Evolutionary conservation across 2,329 filamentous ascomycete species (phyloP).

Genomic region (Sclerotinia nivalis): DNA sequence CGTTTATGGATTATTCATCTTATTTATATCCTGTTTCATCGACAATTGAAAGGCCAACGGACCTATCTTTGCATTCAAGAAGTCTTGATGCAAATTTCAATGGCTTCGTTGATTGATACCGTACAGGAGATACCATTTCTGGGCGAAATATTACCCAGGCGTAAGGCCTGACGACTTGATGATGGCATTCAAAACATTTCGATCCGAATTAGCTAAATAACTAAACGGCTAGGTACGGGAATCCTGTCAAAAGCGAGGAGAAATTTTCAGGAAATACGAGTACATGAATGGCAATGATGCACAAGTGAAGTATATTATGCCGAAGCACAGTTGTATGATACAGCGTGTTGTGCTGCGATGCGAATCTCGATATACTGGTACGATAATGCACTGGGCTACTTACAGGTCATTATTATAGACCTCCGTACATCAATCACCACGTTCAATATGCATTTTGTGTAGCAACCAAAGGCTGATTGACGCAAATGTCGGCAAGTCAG

Average conservation of each 20-base stretch:
- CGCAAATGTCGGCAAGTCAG: slow-evolving; percentile 11
- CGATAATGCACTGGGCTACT: slow-evolving; percentile 19
- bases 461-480: slow-evolving; percentile 1
- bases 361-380: slow-evolving; percentile 14
- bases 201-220: not conserved
- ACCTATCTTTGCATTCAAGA: not conserved
- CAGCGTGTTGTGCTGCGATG: not conserved
- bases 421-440: slow-evolving; percentile 9
- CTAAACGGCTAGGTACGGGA: too few relatives aligned
- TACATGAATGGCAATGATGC: slow-evolving; percentile 3
- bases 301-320: slow-evolving; percentile 3
- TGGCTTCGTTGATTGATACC: not conserved
- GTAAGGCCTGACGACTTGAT: not conserved
- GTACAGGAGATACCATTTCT: not conserved
- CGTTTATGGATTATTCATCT: not conserved
- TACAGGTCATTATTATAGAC: not conserved
- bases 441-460: slow-evolving; percentile 19
- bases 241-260: not conserved
- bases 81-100: slow-evolving; percentile 10
- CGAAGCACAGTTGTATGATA: slow-evolving; percentile 12
- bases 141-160: not conserved
- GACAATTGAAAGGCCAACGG: not conserved
- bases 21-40: not conserved
- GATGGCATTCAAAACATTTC: not conserved
- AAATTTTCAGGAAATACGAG: not conserved